A percentile compares a stretch with the other conserved stretches of the same genome.
Conservation (phyloP, 305 asterid species). For the Fraxinus nigra region DNA sequence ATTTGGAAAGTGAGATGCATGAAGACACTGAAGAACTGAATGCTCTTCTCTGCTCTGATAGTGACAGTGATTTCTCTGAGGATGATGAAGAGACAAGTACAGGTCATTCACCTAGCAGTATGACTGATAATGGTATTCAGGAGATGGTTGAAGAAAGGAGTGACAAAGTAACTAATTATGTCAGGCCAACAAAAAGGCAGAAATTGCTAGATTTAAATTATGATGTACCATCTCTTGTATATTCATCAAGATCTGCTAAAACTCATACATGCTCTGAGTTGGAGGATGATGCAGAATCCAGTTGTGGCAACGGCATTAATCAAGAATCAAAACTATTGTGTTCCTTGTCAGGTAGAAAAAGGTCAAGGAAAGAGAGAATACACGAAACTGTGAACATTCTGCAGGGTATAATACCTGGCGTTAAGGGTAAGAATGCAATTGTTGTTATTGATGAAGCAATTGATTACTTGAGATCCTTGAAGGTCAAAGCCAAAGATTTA, state of each 20-base stretch:
- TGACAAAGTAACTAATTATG: constrained; percentile 65
- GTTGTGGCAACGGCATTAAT: constrained; percentile 39
- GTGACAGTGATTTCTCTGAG: constrained; percentile 45
- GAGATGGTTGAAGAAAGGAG: constrained; percentile 38
- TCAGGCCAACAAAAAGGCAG: constrained; percentile 46
- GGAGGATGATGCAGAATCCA: constrained; percentile 69
- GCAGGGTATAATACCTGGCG: constrained; percentile 60
- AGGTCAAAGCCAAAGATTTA: constrained; percentile 58
- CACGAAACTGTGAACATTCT: constrained; percentile 51
- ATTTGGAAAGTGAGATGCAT: constrained; percentile 51
- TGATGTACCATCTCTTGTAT: constrained; percentile 19
- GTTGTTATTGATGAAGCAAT: constrained; percentile 78
- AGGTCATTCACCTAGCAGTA: constrained; percentile 83
- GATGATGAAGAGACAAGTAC: constrained; percentile 82
- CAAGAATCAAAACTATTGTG: constrained; percentile 20
- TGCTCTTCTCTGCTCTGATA: constrained; percentile 78
- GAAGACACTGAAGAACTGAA: constrained; percentile 85
- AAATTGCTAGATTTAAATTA: constrained; percentile 40
- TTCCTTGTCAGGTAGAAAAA: constrained; percentile 40
- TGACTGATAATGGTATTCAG: constrained; percentile 43
- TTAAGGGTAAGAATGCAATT: constrained; percentile 52
- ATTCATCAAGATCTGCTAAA: constrained; percentile 32
- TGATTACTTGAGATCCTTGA: constrained; percentile 61
- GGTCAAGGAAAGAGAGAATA: constrained; percentile 54
- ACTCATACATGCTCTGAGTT: constrained; percentile 29